These are phyloP conservation scores for Ambrosia artemisiifolia DNA, from an alignment of 129 eudicot species.

Conservation along the genomic window DNA sequence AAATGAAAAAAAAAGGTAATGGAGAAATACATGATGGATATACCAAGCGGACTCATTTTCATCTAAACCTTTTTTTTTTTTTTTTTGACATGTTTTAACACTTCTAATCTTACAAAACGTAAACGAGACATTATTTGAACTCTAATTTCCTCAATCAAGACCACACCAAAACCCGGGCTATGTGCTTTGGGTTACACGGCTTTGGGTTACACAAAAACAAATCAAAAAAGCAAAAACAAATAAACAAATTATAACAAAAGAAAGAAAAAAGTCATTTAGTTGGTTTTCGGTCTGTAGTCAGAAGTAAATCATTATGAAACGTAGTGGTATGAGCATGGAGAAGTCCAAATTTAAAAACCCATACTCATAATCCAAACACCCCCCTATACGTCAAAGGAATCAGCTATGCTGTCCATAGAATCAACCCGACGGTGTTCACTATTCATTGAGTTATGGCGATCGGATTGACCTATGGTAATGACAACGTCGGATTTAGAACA, in stretches of 20 bases:
- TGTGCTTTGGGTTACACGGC: slow-evolving; percentile 29
- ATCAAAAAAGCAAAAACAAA: neutral
- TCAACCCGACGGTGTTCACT: slow-evolving; percentile 51
- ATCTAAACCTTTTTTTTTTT: too few relatives aligned
- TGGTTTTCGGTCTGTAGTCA: neutral
- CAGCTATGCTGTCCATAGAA: slow-evolving; percentile 67
- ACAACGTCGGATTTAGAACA: slow-evolving; percentile 45
- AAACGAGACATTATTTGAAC: slow-evolving; percentile 15
- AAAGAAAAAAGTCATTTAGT: slow-evolving; percentile 12
- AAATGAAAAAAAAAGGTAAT: too few relatives aligned
- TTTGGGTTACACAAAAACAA: slow-evolving; percentile 24
- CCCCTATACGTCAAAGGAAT: slow-evolving; percentile 55
- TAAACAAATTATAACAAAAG: neutral
- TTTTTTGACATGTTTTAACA: too few relatives aligned
- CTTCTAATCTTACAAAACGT: neutral
- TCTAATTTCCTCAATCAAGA: slow-evolving; percentile 32
- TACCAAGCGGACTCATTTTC: too few relatives aligned
- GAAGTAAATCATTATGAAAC: neutral
- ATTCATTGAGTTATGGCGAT: slow-evolving; percentile 37
- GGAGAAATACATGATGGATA: too few relatives aligned
- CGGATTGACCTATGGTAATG: slow-evolving; percentile 39
- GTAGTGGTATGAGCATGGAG: neutral
- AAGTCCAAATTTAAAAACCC: neutral
- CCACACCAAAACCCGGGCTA: slow-evolving; percentile 22
- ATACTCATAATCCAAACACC: neutral